Conservation (phyloP, 495 filamentous ascomycete species). For the Antarctomyces pellizariae region DNA sequence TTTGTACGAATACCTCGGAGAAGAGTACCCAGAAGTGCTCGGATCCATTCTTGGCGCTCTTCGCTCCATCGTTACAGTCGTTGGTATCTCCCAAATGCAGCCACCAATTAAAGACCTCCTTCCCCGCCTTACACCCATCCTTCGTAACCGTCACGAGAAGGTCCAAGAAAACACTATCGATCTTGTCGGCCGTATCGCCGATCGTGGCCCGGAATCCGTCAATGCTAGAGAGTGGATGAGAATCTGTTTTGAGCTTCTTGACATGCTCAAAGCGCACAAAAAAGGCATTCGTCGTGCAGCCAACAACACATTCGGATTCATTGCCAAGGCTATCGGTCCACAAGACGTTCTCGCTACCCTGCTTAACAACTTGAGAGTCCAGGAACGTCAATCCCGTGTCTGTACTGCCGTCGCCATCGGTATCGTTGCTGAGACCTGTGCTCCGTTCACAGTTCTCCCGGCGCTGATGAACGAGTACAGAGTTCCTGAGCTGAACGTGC, state of each 20-base stretch:
- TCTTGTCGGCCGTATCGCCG: conserved; percentile 91
- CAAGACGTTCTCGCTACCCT: conserved; percentile 92
- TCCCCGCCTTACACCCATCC: conserved; percentile 83
- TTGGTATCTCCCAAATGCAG: conserved; percentile 96
- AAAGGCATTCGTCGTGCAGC: conserved; percentile 96
- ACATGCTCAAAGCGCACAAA: conserved; percentile 99
- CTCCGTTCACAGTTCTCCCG: conserved; percentile 95
- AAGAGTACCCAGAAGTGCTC: conserved; percentile 96
- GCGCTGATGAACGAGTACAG: conserved; percentile 99
- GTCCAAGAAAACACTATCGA: conserved; percentile 99
- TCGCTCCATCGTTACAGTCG: conserved; percentile 89
- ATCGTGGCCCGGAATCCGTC: conserved; percentile 86
- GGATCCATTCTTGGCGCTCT: conserved; percentile 92
- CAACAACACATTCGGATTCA: conserved; percentile 99
- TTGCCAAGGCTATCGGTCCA: conserved; percentile 96
- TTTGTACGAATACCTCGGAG: conserved; percentile 96
- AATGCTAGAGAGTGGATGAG: conserved; percentile 99
- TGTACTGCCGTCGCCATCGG: conserved; percentile 97
- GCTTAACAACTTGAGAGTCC: conserved; percentile 88
- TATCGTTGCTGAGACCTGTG: conserved; percentile 99
- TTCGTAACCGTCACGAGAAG: conserved; percentile 97
- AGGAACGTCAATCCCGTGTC: conserved; percentile 93
- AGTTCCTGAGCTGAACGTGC: conserved; percentile 93
- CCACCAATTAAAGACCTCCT: conserved; percentile 95
- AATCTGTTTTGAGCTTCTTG: conserved; percentile 95